These are phyloP conservation scores for Pleurotus ostreatus DNA, from an alignment of 768 basidiomycete genomes.

Conservation along the genomic window DNA sequence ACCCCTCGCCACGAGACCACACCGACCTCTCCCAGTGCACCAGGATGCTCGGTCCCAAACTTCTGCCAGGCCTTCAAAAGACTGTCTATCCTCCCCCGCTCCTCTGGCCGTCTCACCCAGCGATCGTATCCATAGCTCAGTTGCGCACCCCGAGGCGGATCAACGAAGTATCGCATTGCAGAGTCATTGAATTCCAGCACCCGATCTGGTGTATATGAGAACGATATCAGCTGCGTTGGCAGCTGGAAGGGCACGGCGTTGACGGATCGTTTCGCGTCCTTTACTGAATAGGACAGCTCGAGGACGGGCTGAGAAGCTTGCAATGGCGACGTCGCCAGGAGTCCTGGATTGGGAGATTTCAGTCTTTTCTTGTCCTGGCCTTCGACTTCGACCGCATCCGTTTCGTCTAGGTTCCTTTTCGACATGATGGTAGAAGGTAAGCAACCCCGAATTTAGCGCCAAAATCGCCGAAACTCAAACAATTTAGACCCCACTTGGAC, in stretches of 20 bases:
- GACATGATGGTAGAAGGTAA: slow-evolving; percentile 5
- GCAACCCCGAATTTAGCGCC: too few species aligned
- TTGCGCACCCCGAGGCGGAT: slow-evolving; percentile 63
- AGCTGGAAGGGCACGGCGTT: slow-evolving; percentile 56
- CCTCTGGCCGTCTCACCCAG: slow-evolving; percentile 67
- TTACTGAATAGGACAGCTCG: slow-evolving; percentile 13
- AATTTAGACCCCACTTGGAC: too few species aligned
- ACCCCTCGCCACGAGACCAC: slow-evolving; percentile 78
- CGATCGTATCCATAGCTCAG: slow-evolving; percentile 68
- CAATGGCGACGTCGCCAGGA: not conserved
- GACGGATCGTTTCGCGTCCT: slow-evolving; percentile 12
- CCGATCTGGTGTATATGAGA: slow-evolving; percentile 62
- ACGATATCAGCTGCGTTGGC: slow-evolving; percentile 63
- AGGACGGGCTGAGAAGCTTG: not conserved
- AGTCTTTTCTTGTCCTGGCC: not conserved
- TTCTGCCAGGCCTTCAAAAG: slow-evolving; percentile 57
- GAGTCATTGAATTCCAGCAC: slow-evolving; percentile 62
- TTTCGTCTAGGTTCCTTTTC: slow-evolving; percentile 11
- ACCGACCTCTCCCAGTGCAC: slow-evolving; percentile 39
- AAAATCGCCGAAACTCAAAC: too few species aligned
- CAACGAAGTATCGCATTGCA: slow-evolving; percentile 66
- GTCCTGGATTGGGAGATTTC: not conserved
- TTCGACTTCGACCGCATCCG: not conserved
- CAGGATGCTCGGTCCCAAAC: not conserved
- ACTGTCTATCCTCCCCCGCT: slow-evolving; percentile 62